phyloP scores from a whole-genome alignment of 2,329 filamentous ascomycete species.

The Dactylellina cionopaga region DNA sequence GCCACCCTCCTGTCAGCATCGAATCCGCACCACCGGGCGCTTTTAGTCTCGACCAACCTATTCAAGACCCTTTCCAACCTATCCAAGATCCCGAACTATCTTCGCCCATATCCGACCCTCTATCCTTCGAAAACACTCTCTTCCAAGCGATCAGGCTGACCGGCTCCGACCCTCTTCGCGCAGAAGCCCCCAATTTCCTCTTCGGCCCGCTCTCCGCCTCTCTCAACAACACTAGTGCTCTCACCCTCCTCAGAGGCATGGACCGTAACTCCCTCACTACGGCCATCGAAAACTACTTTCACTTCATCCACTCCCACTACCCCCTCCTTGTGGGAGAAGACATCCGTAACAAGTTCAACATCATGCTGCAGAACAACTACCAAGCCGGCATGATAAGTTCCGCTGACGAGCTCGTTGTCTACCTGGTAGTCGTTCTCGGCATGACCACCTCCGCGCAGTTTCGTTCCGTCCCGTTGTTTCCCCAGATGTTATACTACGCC shows the following conservation, averaged over 20 bases:
- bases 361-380: constrained; percentile 35
- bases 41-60: background rate
- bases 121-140: constrained; percentile 43
- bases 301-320: constrained; percentile 48
- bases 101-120: constrained; percentile 13
- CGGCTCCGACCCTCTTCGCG: constrained; percentile 43
- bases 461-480: constrained; percentile 24
- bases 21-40: constrained; percentile 27
- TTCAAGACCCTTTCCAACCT: background rate
- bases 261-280: constrained; percentile 6
- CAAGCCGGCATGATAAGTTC: constrained; percentile 21
- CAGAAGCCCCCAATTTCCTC: constrained; percentile 37
- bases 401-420: constrained; percentile 43
- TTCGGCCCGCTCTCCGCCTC: constrained; percentile 26
- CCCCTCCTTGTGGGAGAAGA: constrained; percentile 35
- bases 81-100: background rate
- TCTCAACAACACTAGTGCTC: constrained; percentile 9
- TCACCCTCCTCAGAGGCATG: constrained; percentile 30
- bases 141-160: constrained; percentile 43
- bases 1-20: constrained; percentile 10
- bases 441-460: constrained; percentile 37
- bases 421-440: constrained; percentile 40
- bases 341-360: constrained; percentile 34
- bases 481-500: constrained; percentile 42
- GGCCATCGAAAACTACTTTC: constrained; percentile 36